A percentile compares a stretch with the other conserved stretches of the same genome.
Conservation (phyloP, 352 stramenopile species). For the Phytophthora pluvialis region DNA sequence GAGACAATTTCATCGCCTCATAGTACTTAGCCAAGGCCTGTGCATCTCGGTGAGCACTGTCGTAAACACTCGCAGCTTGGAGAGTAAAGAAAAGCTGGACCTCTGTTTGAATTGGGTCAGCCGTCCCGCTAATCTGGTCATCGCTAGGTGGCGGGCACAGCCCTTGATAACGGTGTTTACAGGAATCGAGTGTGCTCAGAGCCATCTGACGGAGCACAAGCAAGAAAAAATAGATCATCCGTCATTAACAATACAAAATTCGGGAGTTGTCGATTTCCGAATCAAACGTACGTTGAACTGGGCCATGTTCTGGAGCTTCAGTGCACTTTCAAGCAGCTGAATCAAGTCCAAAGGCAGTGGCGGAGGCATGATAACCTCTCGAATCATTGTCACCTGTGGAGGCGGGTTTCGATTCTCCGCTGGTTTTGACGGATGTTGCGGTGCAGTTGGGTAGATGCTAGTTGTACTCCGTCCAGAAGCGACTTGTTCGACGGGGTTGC, state of each 20-base stretch:
- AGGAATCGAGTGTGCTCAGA: constrained; percentile 53
- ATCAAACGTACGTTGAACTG: constrained; percentile 60
- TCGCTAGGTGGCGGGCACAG: constrained; percentile 9
- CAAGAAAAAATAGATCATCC: not conserved
- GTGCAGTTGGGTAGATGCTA: not conserved
- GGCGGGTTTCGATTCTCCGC: constrained; percentile 22
- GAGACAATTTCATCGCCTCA: constrained; percentile 54
- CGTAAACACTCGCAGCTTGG: constrained; percentile 56
- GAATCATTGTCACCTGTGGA: constrained; percentile 63
- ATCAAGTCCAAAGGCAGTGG: constrained; percentile 43
- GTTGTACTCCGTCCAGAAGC: not conserved
- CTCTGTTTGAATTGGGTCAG: constrained; percentile 35
- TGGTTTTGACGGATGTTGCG: not conserved
- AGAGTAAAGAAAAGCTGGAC: constrained; percentile 61
- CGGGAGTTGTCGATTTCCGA: not conserved
- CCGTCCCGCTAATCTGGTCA: not conserved
- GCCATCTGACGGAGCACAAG: constrained; percentile 54
- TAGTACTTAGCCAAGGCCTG: constrained; percentile 55
- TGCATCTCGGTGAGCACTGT: constrained; percentile 60
- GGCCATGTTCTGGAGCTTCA: constrained; percentile 71
- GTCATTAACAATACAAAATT: not conserved
- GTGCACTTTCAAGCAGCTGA: constrained; percentile 54
- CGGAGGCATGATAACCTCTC: constrained; percentile 59
- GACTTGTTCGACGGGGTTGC: constrained; percentile 2
- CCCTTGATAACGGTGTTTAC: constrained; percentile 43